Percentiles rank a stretch among this genome's conserved stretches.
Evolutionary conservation across 139 green algal genomes (phyloP).

Genomic region (Pseudopediastrum boryanum): DNA sequence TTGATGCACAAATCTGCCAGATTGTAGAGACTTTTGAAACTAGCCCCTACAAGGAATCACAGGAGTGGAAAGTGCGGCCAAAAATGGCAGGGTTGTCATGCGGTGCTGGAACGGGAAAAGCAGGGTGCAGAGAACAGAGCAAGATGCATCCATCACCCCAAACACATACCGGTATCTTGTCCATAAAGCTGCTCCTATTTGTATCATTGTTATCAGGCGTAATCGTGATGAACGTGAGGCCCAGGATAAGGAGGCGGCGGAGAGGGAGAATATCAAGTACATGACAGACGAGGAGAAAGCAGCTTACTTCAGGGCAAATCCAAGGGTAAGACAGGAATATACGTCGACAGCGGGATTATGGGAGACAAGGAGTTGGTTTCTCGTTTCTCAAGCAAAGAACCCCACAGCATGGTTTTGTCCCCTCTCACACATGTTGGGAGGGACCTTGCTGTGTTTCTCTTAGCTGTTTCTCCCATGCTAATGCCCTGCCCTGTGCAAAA

Average conservation of each 20-base stretch:
- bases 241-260: constrained; percentile 58
- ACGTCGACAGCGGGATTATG: constrained; percentile 66
- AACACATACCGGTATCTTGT: too few species aligned
- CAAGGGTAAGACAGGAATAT: constrained; percentile 68
- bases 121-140: too few species aligned
- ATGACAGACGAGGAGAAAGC: constrained; percentile 89
- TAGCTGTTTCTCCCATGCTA: not conserved
- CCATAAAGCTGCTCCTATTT: not conserved
- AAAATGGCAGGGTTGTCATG: too few species aligned
- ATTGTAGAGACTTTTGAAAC: too few species aligned
- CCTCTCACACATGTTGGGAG: not conserved
- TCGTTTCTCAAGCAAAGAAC: constrained; percentile 67
- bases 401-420: not conserved
- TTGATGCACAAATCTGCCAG: too few species aligned
- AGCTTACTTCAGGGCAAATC: constrained; percentile 73
- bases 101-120: too few species aligned
- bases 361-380: constrained; percentile 80
- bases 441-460: not conserved
- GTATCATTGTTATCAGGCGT: not conserved
- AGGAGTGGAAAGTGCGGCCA: too few species aligned
- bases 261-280: constrained; percentile 72
- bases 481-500: not conserved
- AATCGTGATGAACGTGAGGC: constrained; percentile 47
- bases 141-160: too few species aligned
- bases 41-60: too few species aligned